These are phyloP conservation scores for Acer negundo DNA, from an alignment of 345 rosid species.

Conservation along the genomic window DNA sequence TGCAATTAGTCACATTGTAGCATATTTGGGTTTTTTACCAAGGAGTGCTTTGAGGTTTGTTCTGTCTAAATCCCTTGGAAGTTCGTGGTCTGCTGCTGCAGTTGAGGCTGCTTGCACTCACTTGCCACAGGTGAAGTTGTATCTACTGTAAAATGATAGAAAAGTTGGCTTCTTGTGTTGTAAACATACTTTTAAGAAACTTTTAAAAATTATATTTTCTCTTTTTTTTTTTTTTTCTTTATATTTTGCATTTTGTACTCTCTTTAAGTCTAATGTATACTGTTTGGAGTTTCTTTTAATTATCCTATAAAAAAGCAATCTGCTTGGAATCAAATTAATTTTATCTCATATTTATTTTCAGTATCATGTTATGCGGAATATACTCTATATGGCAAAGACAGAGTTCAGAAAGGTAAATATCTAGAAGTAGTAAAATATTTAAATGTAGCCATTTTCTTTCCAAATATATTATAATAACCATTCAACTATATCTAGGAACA, in stretches of 20 bases:
- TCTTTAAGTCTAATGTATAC: background rate
- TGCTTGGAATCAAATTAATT: conserved; percentile 8
- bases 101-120: conserved; percentile 69
- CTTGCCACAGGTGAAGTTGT: conserved; percentile 57
- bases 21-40: conserved; percentile 68
- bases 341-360: conserved; percentile 30
- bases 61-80: conserved; percentile 52
- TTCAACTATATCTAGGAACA: background rate
- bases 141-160: background rate
- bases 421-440: background rate
- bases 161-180: conserved; percentile 11
- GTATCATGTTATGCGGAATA: conserved; percentile 75
- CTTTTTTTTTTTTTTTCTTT: background rate
- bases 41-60: conserved; percentile 39
- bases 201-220: background rate
- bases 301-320: background rate
- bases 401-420: conserved; percentile 70
- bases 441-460: background rate
- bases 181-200: background rate
- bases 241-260: background rate
- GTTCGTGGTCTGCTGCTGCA: conserved; percentile 70
- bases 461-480: background rate
- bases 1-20: conserved; percentile 43
- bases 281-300: background rate
- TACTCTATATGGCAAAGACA: conserved; percentile 73